Conservation (phyloP, 345 rosid species). For the Camelina sativa region DNA sequence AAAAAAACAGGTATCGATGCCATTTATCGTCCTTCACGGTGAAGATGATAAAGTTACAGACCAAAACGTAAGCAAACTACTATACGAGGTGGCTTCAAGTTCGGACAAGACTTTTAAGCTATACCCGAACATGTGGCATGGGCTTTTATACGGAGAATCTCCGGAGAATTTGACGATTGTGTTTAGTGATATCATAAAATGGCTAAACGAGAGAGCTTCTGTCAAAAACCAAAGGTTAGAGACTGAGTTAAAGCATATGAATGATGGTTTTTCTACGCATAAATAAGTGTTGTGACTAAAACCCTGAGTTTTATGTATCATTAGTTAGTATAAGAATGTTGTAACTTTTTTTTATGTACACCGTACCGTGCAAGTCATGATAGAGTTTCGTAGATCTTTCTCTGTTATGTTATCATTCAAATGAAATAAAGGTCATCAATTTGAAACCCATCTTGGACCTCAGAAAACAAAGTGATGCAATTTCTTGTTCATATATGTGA, state of each 20-base stretch:
- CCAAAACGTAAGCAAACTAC: slow-evolving; percentile 57
- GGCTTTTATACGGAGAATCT: slow-evolving; percentile 82
- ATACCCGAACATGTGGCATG: slow-evolving; percentile 91
- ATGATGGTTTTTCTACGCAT: slow-evolving; percentile 14
- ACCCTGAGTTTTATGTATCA: background rate
- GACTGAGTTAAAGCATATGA: slow-evolving; percentile 42
- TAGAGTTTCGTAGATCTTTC: background rate
- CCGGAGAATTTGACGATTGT: slow-evolving; percentile 64
- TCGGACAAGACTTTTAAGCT: slow-evolving; percentile 74
- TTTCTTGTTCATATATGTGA: background rate
- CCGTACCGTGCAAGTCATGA: background rate
- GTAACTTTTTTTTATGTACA: background rate
- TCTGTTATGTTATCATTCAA: background rate
- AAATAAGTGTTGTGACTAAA: slow-evolving; percentile 8
- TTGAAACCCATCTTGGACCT: background rate
- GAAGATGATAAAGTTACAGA: slow-evolving; percentile 85
- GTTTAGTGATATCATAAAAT: slow-evolving; percentile 64
- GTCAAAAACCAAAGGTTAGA: slow-evolving; percentile 53
- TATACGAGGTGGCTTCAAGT: slow-evolving; percentile 57
- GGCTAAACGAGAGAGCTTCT: slow-evolving; percentile 58
- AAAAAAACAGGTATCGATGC: slow-evolving; percentile 60
- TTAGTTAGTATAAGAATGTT: background rate
- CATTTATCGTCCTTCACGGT: slow-evolving; percentile 81
- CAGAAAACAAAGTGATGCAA: background rate
- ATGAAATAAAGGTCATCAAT: background rate